Evolutionary conservation across 768 basidiomycete genomes (phyloP), one percentile per base, ranked within the genome.

Genomic region (Russula ochroleuca): DNA sequence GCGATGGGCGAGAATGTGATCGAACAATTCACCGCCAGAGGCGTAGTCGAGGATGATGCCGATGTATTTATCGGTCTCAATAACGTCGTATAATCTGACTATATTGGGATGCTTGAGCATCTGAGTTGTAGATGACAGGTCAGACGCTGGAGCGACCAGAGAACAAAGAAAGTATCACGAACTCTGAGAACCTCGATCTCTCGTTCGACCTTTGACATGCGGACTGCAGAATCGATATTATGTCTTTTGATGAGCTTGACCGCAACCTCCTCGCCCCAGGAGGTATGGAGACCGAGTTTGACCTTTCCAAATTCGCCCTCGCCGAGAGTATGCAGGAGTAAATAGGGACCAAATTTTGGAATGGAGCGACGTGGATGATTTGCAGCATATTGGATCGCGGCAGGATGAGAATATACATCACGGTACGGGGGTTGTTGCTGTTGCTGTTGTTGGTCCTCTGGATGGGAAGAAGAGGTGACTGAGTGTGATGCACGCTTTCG

Each of bases 301-400:
- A 98, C 95, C 74, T 98, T 98, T 51, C 94, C 95, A 72, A 98
- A 98, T 78, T 98, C 96, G 69, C 96, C 96, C 76, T 99, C 96
- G 50, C 97, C 97, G 21, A 99, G 81, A 0, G 97, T 98, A 74
- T 98, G 95, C 19, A 99, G 79, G 43, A 98, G 82, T 11, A 98
- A 80, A 75, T 99, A 99, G 0, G 95, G 94, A 0, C 97, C 97
- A 69, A 99, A 98, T 75, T 88, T 90, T 59, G 92, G 92, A 47
- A 94, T 93, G 28, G 85, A 85, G n/a, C 92, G 83, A 59, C 88
- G 80, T 8, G 92, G 91, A 70, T 94, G 92, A 0, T 90, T 87
- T 0, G 87, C 82, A 5, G 85, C 84, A 72, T 88, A 94, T n/a
- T 88, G 88, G 15, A 88, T 78, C 4, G 90, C 92, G 19, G 90